Evolutionary conservation across 441 rosid genomes (phyloP).

Genomic region (Capsella rubella): DNA sequence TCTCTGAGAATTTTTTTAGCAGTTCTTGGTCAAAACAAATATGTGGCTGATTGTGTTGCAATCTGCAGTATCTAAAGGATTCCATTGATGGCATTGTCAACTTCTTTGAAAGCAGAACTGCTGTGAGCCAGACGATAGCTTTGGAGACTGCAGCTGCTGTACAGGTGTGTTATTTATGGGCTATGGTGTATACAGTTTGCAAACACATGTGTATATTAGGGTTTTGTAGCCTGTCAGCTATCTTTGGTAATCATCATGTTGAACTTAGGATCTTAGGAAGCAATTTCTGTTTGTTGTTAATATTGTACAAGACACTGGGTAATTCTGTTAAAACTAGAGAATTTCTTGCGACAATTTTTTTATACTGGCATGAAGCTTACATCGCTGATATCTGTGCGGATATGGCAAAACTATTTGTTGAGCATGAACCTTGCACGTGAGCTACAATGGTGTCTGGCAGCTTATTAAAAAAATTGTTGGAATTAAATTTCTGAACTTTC

Average conservation of each 20-base stretch:
- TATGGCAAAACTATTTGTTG: conserved; percentile 24
- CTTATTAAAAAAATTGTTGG: conserved; percentile 20
- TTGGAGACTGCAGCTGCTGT: conserved; percentile 98
- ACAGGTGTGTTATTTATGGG: conserved; percentile 67
- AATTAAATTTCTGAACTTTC: conserved; percentile 27
- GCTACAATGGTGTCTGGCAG: conserved; percentile 17
- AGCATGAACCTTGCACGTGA: conserved; percentile 27
- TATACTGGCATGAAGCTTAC: conserved; percentile 17
- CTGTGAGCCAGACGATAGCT: conserved; percentile 91
- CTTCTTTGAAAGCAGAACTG: conserved; percentile 86
- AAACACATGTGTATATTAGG: conserved; percentile 5
- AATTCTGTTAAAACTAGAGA: conserved; percentile 32
- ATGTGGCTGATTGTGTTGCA: conserved; percentile 49
- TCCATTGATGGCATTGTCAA: conserved; percentile 76
- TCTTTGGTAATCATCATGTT: conserved; percentile 24
- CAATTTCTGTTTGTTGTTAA: conserved; percentile 15
- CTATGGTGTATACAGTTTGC: conserved; percentile 22
- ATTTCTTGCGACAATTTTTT: background rate
- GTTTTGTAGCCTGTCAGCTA: conserved; percentile 24
- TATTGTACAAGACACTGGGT: conserved; percentile 7
- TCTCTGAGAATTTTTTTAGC: conserved; percentile 34
- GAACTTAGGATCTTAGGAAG: conserved; percentile 1
- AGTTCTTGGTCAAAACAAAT: conserved; percentile 8
- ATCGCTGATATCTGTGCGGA: background rate
- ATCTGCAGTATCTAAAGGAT: conserved; percentile 92